Conservation (phyloP, 768 basidiomycete genomes). For the Trametes elegans region DNA sequence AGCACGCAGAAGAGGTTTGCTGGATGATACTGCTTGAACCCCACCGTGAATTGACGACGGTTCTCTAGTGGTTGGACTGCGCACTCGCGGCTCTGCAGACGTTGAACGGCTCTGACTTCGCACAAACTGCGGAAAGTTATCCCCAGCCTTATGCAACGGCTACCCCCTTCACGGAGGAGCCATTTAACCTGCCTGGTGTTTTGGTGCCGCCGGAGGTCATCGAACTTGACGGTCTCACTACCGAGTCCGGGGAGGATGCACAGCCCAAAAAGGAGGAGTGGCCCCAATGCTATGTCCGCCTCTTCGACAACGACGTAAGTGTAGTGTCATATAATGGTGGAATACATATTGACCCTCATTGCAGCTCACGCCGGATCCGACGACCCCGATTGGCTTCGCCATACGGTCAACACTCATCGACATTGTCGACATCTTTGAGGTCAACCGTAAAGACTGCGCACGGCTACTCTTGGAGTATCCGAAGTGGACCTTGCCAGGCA, state of each 20-base stretch:
- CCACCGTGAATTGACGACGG: too few species aligned
- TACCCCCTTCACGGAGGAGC: conserved; percentile 40
- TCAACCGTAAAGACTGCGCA: conserved; percentile 95
- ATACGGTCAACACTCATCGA: conserved; percentile 75
- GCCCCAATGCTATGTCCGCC: conserved; percentile 65
- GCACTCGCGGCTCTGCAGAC: conserved; percentile 60
- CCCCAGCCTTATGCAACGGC: conserved; percentile 64
- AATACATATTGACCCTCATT: background rate
- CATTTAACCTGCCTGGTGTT: conserved; percentile 72
- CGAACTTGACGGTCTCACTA: conserved; percentile 69
- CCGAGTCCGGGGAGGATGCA: conserved; percentile 68
- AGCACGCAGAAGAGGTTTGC: conserved; percentile 64
- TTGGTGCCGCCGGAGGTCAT: conserved; percentile 88
- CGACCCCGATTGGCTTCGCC: conserved; percentile 74
- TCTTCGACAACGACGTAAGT: conserved; percentile 61
- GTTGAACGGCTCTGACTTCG: conserved; percentile 61
- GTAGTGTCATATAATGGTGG: background rate
- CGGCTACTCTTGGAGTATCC: conserved; percentile 82
- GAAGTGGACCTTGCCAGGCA: conserved; percentile 77
- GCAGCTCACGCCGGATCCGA: conserved; percentile 76
- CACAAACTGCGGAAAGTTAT: conserved; percentile 52
- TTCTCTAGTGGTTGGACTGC: conserved; percentile 66
- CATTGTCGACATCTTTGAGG: conserved; percentile 84
- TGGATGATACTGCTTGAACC: conserved; percentile 4
- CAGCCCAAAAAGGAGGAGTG: conserved; percentile 80